phyloP scores from a whole-genome alignment of 176 grass and related monocot genomes.

The Juncus effusus region DNA sequence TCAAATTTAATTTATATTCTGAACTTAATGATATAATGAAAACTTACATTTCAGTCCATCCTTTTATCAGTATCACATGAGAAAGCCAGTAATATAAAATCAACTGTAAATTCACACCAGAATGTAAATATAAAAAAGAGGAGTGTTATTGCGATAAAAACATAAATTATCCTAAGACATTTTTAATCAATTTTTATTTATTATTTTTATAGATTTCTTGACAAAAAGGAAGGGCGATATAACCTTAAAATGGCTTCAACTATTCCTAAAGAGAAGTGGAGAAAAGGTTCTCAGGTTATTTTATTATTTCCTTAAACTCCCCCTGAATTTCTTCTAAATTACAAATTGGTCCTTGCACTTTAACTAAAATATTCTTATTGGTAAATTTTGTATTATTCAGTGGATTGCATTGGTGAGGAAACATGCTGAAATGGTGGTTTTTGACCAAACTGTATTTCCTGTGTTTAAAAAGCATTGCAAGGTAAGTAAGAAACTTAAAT shows the following conservation, averaged over 20 bases:
- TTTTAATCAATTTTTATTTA: conserved; percentile 17
- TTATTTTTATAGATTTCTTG: conserved; percentile 55
- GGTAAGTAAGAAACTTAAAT: conserved; percentile 52
- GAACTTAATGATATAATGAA: too few species aligned
- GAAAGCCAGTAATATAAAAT: too few species aligned
- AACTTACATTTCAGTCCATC: too few species aligned
- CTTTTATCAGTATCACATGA: too few species aligned
- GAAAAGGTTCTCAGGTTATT: conserved; percentile 95
- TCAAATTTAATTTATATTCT: too few species aligned
- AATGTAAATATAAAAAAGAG: too few species aligned
- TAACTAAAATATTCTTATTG: conserved; percentile 6
- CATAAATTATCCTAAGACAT: background rate
- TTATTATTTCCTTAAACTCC: background rate
- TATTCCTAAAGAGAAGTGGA: conserved; percentile 89
- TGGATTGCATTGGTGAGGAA: conserved; percentile 78
- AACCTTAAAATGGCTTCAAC: conserved; percentile 70
- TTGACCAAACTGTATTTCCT: conserved; percentile 60
- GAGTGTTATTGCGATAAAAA: too few species aligned
- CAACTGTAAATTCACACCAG: too few species aligned
- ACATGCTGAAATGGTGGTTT: conserved; percentile 63
- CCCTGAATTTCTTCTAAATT: background rate
- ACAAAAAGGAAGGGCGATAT: conserved; percentile 71
- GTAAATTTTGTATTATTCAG: conserved; percentile 77
- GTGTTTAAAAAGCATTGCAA: conserved; percentile 86
- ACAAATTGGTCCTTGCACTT: background rate